Evolutionary conservation across 2,329 filamentous ascomycete species (phyloP).

Genomic region (Aspergillus fumigatiaffinis): DNA sequence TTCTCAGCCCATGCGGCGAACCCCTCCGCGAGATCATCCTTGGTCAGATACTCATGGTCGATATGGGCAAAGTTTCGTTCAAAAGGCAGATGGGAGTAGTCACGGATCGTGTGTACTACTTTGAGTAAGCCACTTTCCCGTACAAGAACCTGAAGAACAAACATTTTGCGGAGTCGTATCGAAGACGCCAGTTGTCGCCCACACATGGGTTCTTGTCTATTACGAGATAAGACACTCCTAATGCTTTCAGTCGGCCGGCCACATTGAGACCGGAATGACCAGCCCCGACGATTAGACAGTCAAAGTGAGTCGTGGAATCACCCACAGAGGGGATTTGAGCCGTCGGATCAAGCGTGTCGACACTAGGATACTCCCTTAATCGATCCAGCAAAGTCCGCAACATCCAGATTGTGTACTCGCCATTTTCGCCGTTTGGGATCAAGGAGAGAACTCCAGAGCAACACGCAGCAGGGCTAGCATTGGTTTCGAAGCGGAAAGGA

Average conservation of each 20-base stretch:
- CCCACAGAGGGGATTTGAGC: background rate
- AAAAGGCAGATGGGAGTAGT: background rate
- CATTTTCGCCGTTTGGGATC: background rate
- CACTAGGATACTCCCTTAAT: background rate
- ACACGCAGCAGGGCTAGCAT: background rate
- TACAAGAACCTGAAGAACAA: no score
- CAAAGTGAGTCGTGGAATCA: background rate
- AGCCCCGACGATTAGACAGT: slow-evolving; percentile 33
- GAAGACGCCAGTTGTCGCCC: slow-evolving; percentile 45
- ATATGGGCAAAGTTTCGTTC: background rate
- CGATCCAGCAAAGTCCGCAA: background rate
- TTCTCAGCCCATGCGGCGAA: background rate
- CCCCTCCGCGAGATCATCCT: background rate
- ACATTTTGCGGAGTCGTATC: slow-evolving; percentile 44
- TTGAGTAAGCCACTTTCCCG: background rate
- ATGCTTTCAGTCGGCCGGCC: slow-evolving; percentile 42
- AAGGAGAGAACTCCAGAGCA: background rate
- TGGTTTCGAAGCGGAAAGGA: background rate
- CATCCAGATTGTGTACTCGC: background rate
- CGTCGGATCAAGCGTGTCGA: background rate
- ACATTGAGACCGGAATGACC: slow-evolving; percentile 45
- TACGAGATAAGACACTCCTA: slow-evolving; percentile 42
- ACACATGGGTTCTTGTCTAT: slow-evolving; percentile 42
- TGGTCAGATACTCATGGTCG: background rate
- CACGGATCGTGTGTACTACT: slow-evolving; percentile 18